Evolutionary conservation across 768 basidiomycete species (phyloP).

Genomic region (Boletellus ananiceps): DNA sequence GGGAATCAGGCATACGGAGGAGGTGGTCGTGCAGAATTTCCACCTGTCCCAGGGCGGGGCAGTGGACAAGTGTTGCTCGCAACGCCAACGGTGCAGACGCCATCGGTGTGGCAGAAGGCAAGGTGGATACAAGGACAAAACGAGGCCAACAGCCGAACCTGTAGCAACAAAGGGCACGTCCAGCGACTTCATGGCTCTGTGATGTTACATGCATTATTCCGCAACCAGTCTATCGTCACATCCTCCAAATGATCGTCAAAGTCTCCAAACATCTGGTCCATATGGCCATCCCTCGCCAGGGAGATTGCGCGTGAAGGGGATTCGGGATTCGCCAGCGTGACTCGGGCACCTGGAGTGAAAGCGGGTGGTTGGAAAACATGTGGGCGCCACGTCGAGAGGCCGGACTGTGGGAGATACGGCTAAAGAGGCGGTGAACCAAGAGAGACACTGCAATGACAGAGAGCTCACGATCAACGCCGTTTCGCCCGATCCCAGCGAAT

Average conservation of each 20-base stretch:
- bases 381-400: slow-evolving; percentile 46
- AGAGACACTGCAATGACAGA: not conserved
- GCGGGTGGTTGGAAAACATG: slow-evolving; percentile 34
- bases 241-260: slow-evolving; percentile 84
- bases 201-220: slow-evolving; percentile 34
- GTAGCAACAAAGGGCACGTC: not conserved
- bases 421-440: slow-evolving; percentile 20
- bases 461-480: slow-evolving; percentile 54
- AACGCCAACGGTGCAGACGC: slow-evolving; percentile 21
- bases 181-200: slow-evolving; percentile 16
- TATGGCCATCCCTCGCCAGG: slow-evolving; percentile 46
- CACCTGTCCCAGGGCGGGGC: slow-evolving; percentile 47
- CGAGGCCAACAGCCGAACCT: not conserved
- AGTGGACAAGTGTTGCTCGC: slow-evolving; percentile 55
- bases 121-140: not conserved
- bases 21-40: slow-evolving; percentile 54
- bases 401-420: slow-evolving; percentile 48
- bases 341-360: slow-evolving; percentile 43
- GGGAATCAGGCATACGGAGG: slow-evolving; percentile 35
- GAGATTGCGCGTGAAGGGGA: slow-evolving; percentile 45
- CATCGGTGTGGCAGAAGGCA: slow-evolving; percentile 5
- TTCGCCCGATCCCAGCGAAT: slow-evolving; percentile 47
- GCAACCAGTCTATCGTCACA: slow-evolving; percentile 49
- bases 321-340: slow-evolving; percentile 44
- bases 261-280: slow-evolving; percentile 63